Evolutionary conservation across 768 basidiomycete species (phyloP).

Genomic region (Nidula microcarpa): DNA sequence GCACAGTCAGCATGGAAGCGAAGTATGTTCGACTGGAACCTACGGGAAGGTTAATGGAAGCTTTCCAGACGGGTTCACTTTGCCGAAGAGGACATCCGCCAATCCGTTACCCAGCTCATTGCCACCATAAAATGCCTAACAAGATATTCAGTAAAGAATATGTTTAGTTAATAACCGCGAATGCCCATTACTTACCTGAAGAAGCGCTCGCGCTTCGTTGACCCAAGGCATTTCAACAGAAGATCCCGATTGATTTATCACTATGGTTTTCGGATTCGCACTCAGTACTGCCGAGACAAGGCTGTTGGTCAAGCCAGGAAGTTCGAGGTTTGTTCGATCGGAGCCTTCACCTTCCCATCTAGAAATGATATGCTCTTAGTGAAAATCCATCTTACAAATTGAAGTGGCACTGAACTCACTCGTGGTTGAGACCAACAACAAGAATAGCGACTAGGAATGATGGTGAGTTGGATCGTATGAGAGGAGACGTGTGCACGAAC

Average conservation of each 20-base stretch:
- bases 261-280: constrained; percentile 52
- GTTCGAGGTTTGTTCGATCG: constrained; percentile 47
- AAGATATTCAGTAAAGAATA: too few relatives aligned
- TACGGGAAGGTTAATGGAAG: constrained; percentile 54
- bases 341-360: constrained; percentile 57
- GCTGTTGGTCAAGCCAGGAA: constrained; percentile 48
- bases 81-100: constrained; percentile 58
- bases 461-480: neutral
- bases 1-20: neutral
- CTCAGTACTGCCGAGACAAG: constrained; percentile 44
- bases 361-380: neutral
- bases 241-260: constrained; percentile 56
- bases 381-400: too few relatives aligned
- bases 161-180: too few relatives aligned
- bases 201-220: constrained; percentile 27
- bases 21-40: constrained; percentile 6
- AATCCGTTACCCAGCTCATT: constrained; percentile 56
- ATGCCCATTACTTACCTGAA: constrained; percentile 27
- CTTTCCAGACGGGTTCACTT: constrained; percentile 56
- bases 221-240: constrained; percentile 57
- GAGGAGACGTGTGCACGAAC: constrained; percentile 14
- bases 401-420: constrained; percentile 23
- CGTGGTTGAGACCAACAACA: constrained; percentile 53
- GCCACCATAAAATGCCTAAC: constrained; percentile 49
- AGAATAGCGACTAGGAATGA: constrained; percentile 34